Base-by-base conservation (phyloP, 805 yeast species). In the Yarrowia yakushimensis region DNA sequence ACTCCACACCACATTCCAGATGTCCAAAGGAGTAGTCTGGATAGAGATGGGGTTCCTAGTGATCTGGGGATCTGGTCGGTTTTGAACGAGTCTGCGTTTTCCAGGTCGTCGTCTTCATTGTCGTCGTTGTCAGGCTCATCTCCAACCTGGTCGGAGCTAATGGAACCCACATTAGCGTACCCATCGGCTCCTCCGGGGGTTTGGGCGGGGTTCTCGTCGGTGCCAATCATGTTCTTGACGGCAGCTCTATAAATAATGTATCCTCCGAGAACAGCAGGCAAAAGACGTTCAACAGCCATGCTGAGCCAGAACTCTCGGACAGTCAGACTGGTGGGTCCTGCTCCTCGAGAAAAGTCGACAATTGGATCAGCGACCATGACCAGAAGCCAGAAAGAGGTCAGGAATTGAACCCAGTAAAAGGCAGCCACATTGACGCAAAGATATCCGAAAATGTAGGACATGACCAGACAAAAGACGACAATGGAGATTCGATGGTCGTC, bases 361-460 rank as follows among this genome's bases (percentile, higher is more conserved):
- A 79, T 78, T 1, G 97, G 97, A 7, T 97, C 96, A 65, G 93
- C 96, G 18, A 91, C 82, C 27, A 92, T 70, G 1, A 84, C 73
- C 27, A 91, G 81, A 0, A 96, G 87, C 97, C 97, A 90, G 74
- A 86, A 92, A 0, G 93, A 96, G 3, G 83, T 84, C 1, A 83
- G 68, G 18, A 81, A 76, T 13, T 81, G 70, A 0, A 83, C 78
- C 90, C 93, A 87, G 68, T 78, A 89, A 3, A 85, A 84, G 2
- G 73, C 59, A 0, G 83, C 80, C 28, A 86, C 70, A 63, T 79
- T 84, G 63, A 85, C 81, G 1, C 88, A 77, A 0, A 75, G 65
- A 66, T 73, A 75, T 10, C 76, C 76, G 60, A 73, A 71, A 12
- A 73, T 31, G n/a, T 72, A 50, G 3, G 96, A 90, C 36, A 39